Base-by-base conservation (phyloP, 306 rosid genomes). In the Cicer bijugum region DNA sequence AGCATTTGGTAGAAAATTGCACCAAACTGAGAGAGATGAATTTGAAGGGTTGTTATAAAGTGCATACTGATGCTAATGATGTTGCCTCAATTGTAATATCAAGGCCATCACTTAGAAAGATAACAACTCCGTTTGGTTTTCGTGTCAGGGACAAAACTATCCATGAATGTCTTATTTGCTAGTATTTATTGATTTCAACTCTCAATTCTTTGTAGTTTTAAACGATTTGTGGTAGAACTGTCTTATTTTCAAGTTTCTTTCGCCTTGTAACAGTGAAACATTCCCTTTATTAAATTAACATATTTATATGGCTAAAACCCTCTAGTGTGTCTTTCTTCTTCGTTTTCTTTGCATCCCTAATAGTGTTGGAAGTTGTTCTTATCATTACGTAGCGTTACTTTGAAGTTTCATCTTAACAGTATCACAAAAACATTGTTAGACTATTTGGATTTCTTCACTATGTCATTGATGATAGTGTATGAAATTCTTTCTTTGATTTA, bases 351-450 rank as follows among this genome's bases (percentile, higher is more conserved):
- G 1, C 48, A 19, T 1, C 65, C 63, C 65, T 47, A 43, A 15
- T 60, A 19, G 8, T 12, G 76, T 59, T n/a, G 72, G 52, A 79
- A 79, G 79, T 48, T 71, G 51, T 51, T 72, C 77, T 61, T 76
- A 59, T 64, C 20, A 72, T 83, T 79, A 80, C 82, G 80, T 81
- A 80, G 80, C 58, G 63, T 60, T 76, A 80, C 73, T 81, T 75
- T 75, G 80, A 78, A 80, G 48, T 76, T 88, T 75, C 66, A 67
- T 80, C 75, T 83, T 64, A 35, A 80, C 70, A 76, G 71, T 68
- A 70, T 77, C 99, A 94, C 70, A 83, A 96, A 63, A 94, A 91
- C 84, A 87, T 94, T 40, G 96, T 94, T 74, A 86, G 96, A n/a
- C 82, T 94, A 10, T 50, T 91, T 48, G 99, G 99, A 55, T 87